A percentile compares a stretch with the other conserved stretches of the same genome.
phyloP scores from a whole-genome alignment of 2,329 filamentous ascomycete genomes.

The Penicillium sp. region DNA sequence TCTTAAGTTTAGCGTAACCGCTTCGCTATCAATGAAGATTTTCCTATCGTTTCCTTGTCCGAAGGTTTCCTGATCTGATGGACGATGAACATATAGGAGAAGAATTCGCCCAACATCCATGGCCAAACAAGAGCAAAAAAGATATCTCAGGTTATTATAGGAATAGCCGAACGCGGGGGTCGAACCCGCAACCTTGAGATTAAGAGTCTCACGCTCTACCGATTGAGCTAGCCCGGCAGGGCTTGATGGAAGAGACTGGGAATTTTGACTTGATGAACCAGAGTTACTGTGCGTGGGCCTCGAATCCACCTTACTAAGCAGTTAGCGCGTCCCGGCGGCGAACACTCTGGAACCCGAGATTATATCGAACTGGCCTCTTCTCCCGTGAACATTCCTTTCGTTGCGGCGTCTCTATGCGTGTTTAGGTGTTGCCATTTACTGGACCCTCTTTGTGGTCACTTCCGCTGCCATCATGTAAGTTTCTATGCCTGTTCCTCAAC shows the following conservation, averaged over 20 bases:
- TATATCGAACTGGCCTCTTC: constrained; percentile 25
- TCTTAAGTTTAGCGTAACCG: no score
- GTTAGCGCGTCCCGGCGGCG: constrained; percentile 19
- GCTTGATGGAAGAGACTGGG: constrained; percentile 1
- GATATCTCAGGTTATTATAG: constrained; percentile 14
- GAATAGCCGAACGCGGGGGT: constrained; percentile 40
- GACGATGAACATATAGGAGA: no score
- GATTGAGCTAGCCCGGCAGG: constrained; percentile 48
- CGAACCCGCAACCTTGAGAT: constrained; percentile 42
- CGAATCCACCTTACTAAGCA: constrained; percentile 13
- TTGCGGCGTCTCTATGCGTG: constrained; percentile 23
- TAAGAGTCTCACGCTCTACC: constrained; percentile 50
- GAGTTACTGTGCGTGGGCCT: not conserved
- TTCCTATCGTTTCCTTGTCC: no score
- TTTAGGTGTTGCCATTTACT: constrained; percentile 20
- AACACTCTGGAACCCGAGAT: constrained; percentile 21
- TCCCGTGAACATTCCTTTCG: not conserved
- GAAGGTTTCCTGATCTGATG: no score
- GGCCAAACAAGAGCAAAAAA: constrained; percentile 7
- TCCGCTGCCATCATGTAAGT: constrained; percentile 32
- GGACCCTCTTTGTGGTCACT: constrained; percentile 29
- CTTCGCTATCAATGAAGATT: no score
- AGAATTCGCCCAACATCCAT: no score
- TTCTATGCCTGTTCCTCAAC: not conserved
- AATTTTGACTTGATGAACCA: not conserved